These are phyloP conservation scores for Podospora anserina DNA, from an alignment of 495 filamentous ascomycete genomes.

Conservation along the genomic window DNA sequence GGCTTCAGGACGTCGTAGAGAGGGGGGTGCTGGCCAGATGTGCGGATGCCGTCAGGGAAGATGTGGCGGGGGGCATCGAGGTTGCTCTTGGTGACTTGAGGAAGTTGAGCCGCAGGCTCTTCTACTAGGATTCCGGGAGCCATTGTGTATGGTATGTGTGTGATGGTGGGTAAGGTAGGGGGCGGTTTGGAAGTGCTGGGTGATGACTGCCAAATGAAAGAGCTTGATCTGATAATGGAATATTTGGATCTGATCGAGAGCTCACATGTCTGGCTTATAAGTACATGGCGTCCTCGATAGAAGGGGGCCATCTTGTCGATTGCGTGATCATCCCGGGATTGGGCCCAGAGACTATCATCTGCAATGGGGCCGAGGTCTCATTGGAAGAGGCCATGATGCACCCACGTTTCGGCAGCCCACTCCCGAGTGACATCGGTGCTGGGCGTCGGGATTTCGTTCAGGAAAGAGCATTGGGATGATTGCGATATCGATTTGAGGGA, in stretches of 20 bases:
- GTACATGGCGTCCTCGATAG: neutral
- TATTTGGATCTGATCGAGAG: neutral
- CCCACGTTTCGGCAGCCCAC: neutral
- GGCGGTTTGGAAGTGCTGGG: neutral
- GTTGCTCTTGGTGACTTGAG: constrained; percentile 20
- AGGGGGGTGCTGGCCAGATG: constrained; percentile 78
- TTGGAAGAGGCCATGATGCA: neutral
- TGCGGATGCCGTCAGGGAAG: constrained; percentile 55
- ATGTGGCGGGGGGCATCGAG: constrained; percentile 29
- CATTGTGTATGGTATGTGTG: constrained; percentile 20
- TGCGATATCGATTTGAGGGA: constrained; percentile 22
- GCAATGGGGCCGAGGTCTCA: neutral
- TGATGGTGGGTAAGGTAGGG: neutral
- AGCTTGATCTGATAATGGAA: neutral
- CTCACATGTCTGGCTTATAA: neutral
- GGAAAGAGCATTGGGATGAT: constrained; percentile 11
- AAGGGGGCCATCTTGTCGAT: neutral
- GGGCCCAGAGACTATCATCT: neutral
- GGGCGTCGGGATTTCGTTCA: neutral
- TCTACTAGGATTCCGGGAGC: constrained; percentile 37
- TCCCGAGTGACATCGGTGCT: neutral
- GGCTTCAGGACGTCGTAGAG: constrained; percentile 61
- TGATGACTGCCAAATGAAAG: neutral
- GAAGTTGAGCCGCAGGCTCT: constrained; percentile 14
- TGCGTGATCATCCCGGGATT: neutral